Conservation (phyloP, 2,329 filamentous ascomycete species). For the Botrytis pseudocinerea region DNA sequence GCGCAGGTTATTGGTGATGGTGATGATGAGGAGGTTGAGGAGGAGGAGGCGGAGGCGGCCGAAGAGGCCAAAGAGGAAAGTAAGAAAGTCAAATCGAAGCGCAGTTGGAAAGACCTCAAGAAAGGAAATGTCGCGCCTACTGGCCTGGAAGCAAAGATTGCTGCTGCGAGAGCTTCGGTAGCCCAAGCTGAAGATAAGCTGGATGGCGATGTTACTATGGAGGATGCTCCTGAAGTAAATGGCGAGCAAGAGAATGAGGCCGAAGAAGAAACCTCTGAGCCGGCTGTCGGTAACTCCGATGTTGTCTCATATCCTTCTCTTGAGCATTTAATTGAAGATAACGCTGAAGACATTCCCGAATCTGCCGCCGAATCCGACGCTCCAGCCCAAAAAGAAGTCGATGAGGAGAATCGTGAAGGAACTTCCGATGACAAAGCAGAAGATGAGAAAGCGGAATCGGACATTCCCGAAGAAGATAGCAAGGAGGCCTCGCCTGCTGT, state of each 20-base stretch:
- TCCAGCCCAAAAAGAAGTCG: not conserved
- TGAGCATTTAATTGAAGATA: conserved; percentile 10
- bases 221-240: not conserved
- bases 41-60: not conserved
- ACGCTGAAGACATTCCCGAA: not conserved
- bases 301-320: conserved; percentile 7
- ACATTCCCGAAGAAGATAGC: not conserved
- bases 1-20: not conserved
- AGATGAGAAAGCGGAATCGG: conserved; percentile 2
- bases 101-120: conserved; percentile 11
- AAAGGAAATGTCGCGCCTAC: conserved; percentile 1
- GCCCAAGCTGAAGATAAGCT: not conserved
- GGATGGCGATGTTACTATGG: conserved; percentile 6
- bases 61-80: not conserved
- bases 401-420: not conserved
- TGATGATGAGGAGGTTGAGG: not conserved
- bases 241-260: not conserved
- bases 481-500: not conserved
- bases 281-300: not conserved
- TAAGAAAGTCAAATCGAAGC: conserved; percentile 15
- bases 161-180: conserved; percentile 4
- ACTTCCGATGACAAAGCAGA: not conserved
- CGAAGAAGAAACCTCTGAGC: not conserved
- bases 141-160: conserved; percentile 8
- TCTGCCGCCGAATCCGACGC: not conserved